Conservation (phyloP, 1,139 yeast species). For the Kazachstania sp. region DNA sequence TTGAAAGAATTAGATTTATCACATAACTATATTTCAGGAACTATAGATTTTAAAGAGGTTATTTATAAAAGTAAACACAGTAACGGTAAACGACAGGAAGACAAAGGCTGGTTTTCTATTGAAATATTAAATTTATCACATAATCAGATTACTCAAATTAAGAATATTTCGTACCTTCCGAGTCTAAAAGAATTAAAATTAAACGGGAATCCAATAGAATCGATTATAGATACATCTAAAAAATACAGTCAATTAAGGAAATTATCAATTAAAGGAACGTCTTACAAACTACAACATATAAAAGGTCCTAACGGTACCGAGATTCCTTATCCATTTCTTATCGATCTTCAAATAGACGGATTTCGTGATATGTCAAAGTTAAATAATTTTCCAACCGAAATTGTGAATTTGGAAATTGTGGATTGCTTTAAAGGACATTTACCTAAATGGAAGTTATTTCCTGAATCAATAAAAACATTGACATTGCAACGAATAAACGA, state of each 20-base stretch:
- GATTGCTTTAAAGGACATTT: constrained; percentile 1
- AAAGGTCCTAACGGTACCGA: not conserved
- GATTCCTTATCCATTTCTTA: constrained; percentile 1
- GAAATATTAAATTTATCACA: constrained; percentile 4
- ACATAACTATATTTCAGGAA: constrained; percentile 2
- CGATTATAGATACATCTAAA: not conserved
- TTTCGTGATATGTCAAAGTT: constrained; percentile 5
- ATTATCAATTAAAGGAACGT: not conserved
- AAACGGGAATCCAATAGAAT: constrained; percentile 5
- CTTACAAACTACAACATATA: constrained; percentile 1
- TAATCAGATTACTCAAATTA: constrained; percentile 3
- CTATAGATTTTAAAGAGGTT: constrained; percentile 3
- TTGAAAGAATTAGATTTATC: constrained; percentile 2
- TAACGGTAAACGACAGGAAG: not conserved
- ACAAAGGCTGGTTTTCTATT: constrained; percentile 1
- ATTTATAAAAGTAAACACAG: not conserved
- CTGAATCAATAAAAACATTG: constrained; percentile 3
- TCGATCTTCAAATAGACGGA: constrained; percentile 3
- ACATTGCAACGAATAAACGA: constrained; percentile 5
- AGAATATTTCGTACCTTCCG: constrained; percentile 2
- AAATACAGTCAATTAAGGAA: not conserved
- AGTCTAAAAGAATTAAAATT: constrained; percentile 3
- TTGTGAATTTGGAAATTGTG: constrained; percentile 2
- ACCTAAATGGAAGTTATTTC: constrained; percentile 6
- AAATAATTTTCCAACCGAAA: not conserved